Evolutionary conservation across 1,139 yeast genomes (phyloP).

Genomic region (Yamadazyma atmosphaerica): DNA sequence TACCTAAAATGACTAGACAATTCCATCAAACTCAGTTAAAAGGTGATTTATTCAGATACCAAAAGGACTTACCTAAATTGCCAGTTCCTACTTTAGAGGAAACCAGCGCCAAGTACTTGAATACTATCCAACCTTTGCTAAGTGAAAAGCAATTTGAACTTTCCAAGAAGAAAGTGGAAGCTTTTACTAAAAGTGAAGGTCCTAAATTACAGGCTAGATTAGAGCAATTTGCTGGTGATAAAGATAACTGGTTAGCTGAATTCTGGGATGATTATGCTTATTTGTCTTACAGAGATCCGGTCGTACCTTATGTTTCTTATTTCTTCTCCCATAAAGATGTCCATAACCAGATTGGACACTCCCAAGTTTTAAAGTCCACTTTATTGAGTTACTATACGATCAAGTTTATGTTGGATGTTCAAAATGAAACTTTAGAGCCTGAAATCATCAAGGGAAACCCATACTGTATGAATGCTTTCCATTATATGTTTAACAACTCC

Average conservation of each 20-base stretch:
- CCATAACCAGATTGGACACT: conserved; percentile 54
- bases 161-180: conserved; percentile 62
- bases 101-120: conserved; percentile 69
- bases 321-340: conserved; percentile 82
- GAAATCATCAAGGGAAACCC: conserved; percentile 83
- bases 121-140: conserved; percentile 68
- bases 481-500: conserved; percentile 86
- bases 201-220: conserved; percentile 69
- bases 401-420: conserved; percentile 55
- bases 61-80: conserved; percentile 72
- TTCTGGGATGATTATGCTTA: conserved; percentile 97
- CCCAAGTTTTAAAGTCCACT: conserved; percentile 75
- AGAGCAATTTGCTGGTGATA: conserved; percentile 53
- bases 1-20: conserved; percentile 19
- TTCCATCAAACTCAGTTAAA: conserved; percentile 41
- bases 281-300: conserved; percentile 87
- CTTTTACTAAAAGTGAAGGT: conserved; percentile 63
- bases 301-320: conserved; percentile 90
- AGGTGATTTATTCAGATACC: conserved; percentile 75
- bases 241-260: conserved; percentile 87
- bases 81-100: conserved; percentile 85
- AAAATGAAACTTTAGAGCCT: conserved; percentile 64
- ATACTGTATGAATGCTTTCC: conserved; percentile 91
- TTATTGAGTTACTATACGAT: conserved; percentile 58
- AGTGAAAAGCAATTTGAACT: conserved; percentile 53